Conservation (phyloP, 495 filamentous ascomycete genomes). For the Astrothelium subdiscretum region DNA sequence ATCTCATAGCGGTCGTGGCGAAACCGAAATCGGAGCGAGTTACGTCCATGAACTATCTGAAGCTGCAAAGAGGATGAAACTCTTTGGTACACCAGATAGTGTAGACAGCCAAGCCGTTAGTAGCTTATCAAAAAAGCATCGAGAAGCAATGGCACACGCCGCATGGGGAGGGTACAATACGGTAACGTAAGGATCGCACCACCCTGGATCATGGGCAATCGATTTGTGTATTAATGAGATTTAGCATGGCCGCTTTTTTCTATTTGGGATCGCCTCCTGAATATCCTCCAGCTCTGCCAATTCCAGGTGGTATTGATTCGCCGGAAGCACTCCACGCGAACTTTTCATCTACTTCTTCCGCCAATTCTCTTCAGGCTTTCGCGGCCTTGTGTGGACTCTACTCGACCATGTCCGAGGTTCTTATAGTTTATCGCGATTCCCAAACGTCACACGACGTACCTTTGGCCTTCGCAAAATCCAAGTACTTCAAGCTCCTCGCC, state of each 20-base stretch:
- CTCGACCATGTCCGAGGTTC: too few relatives aligned
- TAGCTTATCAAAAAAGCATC: background rate
- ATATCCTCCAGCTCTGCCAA: background rate
- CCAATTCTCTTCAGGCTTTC: too few relatives aligned
- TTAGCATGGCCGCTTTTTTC: background rate
- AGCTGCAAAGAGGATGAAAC: background rate
- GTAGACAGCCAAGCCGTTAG: background rate
- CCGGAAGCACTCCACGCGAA: too few relatives aligned
- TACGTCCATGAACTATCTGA: background rate
- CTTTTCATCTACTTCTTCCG: too few relatives aligned
- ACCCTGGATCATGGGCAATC: too few relatives aligned
- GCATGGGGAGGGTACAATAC: background rate
- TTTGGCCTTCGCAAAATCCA: too few relatives aligned
- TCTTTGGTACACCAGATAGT: background rate
- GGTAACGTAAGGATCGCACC: background rate
- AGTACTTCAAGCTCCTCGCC: background rate
- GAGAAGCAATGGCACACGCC: background rate
- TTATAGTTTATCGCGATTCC: too few relatives aligned
- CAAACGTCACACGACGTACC: too few relatives aligned
- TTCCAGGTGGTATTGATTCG: too few relatives aligned
- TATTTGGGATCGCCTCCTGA: background rate
- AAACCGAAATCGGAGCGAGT: background rate
- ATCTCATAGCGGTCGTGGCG: background rate
- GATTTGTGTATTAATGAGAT: too few relatives aligned
- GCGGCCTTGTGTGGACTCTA: too few relatives aligned